Base-by-base conservation (phyloP, 73 alveolate species). In the Tetrahymena malaccensis region DNA sequence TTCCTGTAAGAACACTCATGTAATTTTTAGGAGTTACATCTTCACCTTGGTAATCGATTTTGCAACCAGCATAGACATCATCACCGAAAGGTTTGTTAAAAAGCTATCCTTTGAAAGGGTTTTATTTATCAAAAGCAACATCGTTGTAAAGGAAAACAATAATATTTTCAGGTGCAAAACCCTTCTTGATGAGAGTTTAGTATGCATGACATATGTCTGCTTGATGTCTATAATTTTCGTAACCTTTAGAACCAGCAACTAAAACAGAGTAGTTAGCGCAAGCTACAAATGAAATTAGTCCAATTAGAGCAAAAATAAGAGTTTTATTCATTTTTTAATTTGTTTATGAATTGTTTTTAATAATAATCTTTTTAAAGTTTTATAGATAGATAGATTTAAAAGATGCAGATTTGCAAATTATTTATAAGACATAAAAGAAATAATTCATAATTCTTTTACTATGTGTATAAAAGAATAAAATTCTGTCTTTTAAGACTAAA, bases 151-250 rank as follows among this genome's bases (percentile, higher is more conserved):
- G 98, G 95, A 99, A 96, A 50, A 97, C 96, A 94, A 99, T 99
- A 95, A 99, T 98, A 96, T 98, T 94, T 40, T 97, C 99, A 40
- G 98, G 99, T 13, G 98, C 97, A 33, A 98, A 96, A 34, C 99
- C 99, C 50, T 98, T 96, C 96, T 95, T 96, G 19, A 96, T 56
- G 93, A 99, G 94, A 93, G 98, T 95, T 93, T 99, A 98, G 96
- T 99, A 99, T 57, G 99, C 99, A 94, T 99, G 99, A 98, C 99
- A 99, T 84, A 98, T 97, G 96, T 99, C 99, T 35, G 99, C 99
- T 96, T 99, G 99, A 97, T 99, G 99, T 55, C 99, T 96, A 96
- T 99, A 99, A 98, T 99, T 99, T 95, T 98, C 56, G 97, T 93
- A 99, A 55, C 99, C 99, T 89, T 97, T 97, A 31, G 99, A 99